Evolutionary conservation across 139 green algal genomes (phyloP).

Genomic region (Marvania coccoides): DNA sequence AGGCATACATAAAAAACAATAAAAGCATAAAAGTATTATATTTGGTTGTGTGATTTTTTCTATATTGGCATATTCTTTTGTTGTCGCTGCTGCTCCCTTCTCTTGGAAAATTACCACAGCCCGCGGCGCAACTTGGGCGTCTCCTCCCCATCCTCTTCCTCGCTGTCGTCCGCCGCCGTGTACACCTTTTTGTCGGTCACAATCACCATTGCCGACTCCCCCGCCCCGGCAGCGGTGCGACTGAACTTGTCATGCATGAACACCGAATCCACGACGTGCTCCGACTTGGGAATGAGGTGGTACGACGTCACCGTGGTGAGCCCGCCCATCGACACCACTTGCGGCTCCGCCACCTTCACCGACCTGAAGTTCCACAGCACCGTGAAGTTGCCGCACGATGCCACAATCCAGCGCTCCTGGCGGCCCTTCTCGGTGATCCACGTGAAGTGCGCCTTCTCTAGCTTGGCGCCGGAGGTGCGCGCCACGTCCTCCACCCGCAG

Average conservation of each 20-base stretch:
- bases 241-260: constrained; percentile 71
- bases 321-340: constrained; percentile 50
- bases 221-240: neutral
- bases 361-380: constrained; percentile 81
- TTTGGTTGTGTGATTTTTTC: constrained; percentile 8
- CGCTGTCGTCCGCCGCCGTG: constrained; percentile 23
- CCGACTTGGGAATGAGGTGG: constrained; percentile 63
- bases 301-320: constrained; percentile 80
- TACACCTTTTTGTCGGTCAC: constrained; percentile 41
- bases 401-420: constrained; percentile 81
- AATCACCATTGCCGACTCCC: constrained; percentile 38
- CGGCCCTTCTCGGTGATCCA: constrained; percentile 77
- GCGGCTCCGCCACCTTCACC: constrained; percentile 42
- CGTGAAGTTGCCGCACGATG: constrained; percentile 63
- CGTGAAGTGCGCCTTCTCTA: constrained; percentile 69
- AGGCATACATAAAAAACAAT: neutral
- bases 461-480: constrained; percentile 13
- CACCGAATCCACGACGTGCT: constrained; percentile 66
- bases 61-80: neutral
- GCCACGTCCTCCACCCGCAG: constrained; percentile 72
- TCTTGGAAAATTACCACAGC: neutral
- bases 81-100: neutral
- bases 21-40: too few relatives aligned
- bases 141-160: constrained; percentile 17
- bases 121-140: neutral